Base-by-base conservation (phyloP, 768 basidiomycete species). In the Tricholoma terreum region DNA sequence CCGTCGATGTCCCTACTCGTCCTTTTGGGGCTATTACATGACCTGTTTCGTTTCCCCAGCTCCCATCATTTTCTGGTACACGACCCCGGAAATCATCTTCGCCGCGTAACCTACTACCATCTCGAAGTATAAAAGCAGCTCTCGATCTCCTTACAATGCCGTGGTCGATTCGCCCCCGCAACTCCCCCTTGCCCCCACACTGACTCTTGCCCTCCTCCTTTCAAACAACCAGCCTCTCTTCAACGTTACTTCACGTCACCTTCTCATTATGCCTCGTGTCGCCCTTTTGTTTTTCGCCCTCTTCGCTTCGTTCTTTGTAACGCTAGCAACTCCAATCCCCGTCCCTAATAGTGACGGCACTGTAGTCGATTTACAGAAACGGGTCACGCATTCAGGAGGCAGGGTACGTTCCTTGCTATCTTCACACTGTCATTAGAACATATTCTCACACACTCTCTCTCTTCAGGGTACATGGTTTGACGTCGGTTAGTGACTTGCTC, bases 381-480 rank as follows among this genome's bases (percentile, higher is more conserved):
- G 88, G 52, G 61, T 73, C 40, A 79, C 81, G 0, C 84, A 79
- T 63, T 2, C 24, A 27, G 65, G 61, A 6, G 89, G 89, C 40
- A 73, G 75, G 60, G 89, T 89, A 67, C 60, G 83, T 74, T 21
- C 59, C 43, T 55, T 31, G n/a, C n/a, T n/a, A n/a, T n/a, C n/a
- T n/a, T n/a, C n/a, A n/a, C n/a, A 42, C 36, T 53, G 38, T 54
- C 33, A 55, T 45, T 48, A 49, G 46, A 46, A 11, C 21, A 54
- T 24, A 33, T 17, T 42, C 49, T 50, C 15, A 35, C 51, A 61
- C 59, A 63, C 42, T 52, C 43, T 50, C 57, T 63, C 42, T 40
- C 30, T 56, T 2, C 61, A 89, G 88, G 87, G 82, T 38, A 90
- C 88, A 33, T 90, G 80, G 81, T 90, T 81, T 67, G 59, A 84